These are phyloP conservation scores for Crucihimalaya himalaica DNA, from an alignment of 345 rosid species.

Conservation along the genomic window DNA sequence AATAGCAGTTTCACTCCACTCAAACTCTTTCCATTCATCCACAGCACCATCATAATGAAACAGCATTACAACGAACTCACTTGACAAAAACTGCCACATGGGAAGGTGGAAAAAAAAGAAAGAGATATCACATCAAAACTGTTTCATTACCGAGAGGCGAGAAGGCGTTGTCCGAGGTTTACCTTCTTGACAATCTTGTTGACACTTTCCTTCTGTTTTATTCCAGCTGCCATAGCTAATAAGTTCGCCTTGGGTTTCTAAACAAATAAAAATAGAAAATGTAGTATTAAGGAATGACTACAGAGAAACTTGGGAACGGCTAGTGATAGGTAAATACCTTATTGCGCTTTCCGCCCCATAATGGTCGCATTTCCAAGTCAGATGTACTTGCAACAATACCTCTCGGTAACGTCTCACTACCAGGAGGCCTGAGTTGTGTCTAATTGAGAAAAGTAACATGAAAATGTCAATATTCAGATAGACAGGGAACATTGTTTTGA, in stretches of 20 bases:
- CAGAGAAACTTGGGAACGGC: neutral
- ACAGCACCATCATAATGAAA: conserved; percentile 80
- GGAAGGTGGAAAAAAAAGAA: neutral
- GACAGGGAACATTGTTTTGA: neutral
- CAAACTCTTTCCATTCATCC: conserved; percentile 68
- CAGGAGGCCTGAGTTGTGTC: conserved; percentile 46
- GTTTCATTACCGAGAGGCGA: neutral
- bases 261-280: neutral
- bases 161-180: neutral
- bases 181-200: conserved; percentile 75
- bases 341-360: conserved; percentile 50
- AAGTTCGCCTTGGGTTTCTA: conserved; percentile 60
- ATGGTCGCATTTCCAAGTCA: conserved; percentile 66
- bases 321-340: conserved; percentile 39
- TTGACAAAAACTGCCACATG: conserved; percentile 54
- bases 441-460: conserved; percentile 25
- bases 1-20: conserved; percentile 65
- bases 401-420: conserved; percentile 60
- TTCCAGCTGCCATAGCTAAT: conserved; percentile 75
- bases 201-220: conserved; percentile 67
- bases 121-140: neutral
- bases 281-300: neutral
- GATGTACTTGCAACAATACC: conserved; percentile 69
- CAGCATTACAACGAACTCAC: conserved; percentile 66
- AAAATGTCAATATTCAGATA: neutral